Evolutionary conservation across 2,329 filamentous ascomycete genomes (phyloP).

Genomic region (Macrophomina pseudophaseolina): DNA sequence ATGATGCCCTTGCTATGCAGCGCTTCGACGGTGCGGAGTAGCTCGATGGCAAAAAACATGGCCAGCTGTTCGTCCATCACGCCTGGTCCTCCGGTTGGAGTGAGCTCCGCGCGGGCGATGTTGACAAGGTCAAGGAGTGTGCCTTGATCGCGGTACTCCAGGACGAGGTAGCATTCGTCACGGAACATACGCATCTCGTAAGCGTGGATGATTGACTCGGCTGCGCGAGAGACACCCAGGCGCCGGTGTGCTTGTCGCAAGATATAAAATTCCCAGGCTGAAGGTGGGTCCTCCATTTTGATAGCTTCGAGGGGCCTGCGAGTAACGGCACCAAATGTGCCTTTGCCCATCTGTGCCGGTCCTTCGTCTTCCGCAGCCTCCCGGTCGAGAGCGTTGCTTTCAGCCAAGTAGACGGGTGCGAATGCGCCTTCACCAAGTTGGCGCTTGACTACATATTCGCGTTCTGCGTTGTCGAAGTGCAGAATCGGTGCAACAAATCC

Average conservation of each 20-base stretch:
- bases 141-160: slow-evolving; percentile 87
- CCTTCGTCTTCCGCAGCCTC: slow-evolving; percentile 51
- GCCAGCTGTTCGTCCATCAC: slow-evolving; percentile 89
- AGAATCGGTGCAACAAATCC: slow-evolving; percentile 67
- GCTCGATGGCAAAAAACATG: slow-evolving; percentile 94
- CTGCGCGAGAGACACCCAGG: slow-evolving; percentile 72
- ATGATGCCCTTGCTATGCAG: slow-evolving; percentile 80
- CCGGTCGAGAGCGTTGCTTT: slow-evolving; percentile 67
- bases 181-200: slow-evolving; percentile 92
- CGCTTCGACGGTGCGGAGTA: slow-evolving; percentile 86
- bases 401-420: slow-evolving; percentile 91
- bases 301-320: slow-evolving; percentile 77
- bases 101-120: slow-evolving; percentile 71
- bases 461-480: slow-evolving; percentile 67
- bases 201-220: slow-evolving; percentile 78
- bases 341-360: slow-evolving; percentile 65
- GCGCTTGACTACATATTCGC: slow-evolving; percentile 77
- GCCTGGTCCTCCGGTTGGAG: slow-evolving; percentile 51
- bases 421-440: slow-evolving; percentile 94
- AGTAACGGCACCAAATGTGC: slow-evolving; percentile 59
- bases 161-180: slow-evolving; percentile 86
- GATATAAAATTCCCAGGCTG: slow-evolving; percentile 95
- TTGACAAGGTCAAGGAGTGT: slow-evolving; percentile 96
- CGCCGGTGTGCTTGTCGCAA: slow-evolving; percentile 81
- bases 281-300: slow-evolving; percentile 91